phyloP scores from a whole-genome alignment of 139 green algal species.

The Haematococcus sp. region DNA sequence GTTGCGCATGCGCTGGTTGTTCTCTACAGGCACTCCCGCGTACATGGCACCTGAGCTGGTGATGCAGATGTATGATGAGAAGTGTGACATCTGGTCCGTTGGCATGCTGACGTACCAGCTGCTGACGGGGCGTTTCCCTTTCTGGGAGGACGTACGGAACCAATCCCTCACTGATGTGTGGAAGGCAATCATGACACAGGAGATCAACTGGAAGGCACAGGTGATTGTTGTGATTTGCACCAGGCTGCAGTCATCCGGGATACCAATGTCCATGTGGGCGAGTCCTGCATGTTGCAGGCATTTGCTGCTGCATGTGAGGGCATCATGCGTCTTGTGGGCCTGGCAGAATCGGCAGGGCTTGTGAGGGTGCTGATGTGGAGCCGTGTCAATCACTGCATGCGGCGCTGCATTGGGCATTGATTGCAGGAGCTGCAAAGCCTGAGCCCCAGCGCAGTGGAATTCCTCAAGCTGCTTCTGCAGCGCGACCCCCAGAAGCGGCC shows the following conservation, averaged over 20 bases:
- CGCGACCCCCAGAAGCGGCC: constrained; percentile 67
- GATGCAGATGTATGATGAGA: constrained; percentile 73
- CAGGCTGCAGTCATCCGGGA: no score
- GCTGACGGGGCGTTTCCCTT: constrained; percentile 86
- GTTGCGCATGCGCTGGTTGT: neutral
- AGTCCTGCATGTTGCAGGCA: neutral
- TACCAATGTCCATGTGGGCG: neutral
- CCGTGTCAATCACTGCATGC: no score
- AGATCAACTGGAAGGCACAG: constrained; percentile 66
- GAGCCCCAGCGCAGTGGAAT: constrained; percentile 29
- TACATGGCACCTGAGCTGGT: constrained; percentile 92
- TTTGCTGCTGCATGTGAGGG: neutral
- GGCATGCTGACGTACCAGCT: constrained; percentile 93
- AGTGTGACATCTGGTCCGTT: constrained; percentile 84
- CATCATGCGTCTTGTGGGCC: neutral
- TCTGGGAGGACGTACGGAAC: constrained; percentile 84
- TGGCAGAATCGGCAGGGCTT: no score
- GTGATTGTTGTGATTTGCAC: constrained; percentile 10
- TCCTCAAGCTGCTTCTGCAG: constrained; percentile 56
- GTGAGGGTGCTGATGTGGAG: no score
- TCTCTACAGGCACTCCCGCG: constrained; percentile 69
- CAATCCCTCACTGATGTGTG: constrained; percentile 80
- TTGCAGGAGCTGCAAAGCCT: constrained; percentile 42
- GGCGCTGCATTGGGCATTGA: neutral
- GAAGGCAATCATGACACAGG: constrained; percentile 71